These are phyloP conservation scores for Tillandsia leiboldiana DNA, from an alignment of 176 grass and related monocot species.

Conservation along the genomic window DNA sequence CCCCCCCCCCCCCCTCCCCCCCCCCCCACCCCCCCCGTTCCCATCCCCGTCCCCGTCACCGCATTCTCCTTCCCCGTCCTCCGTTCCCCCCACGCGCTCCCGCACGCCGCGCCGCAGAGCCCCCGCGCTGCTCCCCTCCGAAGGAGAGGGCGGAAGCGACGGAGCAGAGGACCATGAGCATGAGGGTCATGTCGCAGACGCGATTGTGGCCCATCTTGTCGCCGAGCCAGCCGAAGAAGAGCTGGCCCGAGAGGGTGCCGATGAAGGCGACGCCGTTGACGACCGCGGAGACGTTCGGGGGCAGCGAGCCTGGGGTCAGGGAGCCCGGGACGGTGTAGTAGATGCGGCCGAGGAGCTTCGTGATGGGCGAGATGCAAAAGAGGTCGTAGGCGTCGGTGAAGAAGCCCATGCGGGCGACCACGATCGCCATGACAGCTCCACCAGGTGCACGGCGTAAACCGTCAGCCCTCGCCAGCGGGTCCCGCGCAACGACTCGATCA, in stretches of 20 bases:
- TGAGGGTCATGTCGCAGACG: conserved; percentile 79
- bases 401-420: conserved; percentile 43
- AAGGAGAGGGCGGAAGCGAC: too few species aligned
- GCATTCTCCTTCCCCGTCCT: too few species aligned
- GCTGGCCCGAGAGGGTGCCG: conserved; percentile 59
- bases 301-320: conserved; percentile 30
- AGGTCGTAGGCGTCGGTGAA: conserved; percentile 39
- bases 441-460: too few species aligned
- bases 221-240: conserved; percentile 79
- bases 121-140: too few species aligned
- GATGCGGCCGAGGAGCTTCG: conserved; percentile 74
- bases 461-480: too few species aligned
- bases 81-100: too few species aligned
- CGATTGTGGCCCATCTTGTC: conserved; percentile 76
- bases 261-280: conserved; percentile 59
- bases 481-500: too few species aligned
- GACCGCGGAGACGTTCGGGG: conserved; percentile 41
- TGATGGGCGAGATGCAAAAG: conserved; percentile 44
- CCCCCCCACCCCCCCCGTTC: too few species aligned
- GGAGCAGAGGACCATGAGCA: conserved; percentile 21
- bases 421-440: conserved; percentile 18
- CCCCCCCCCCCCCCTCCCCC: too few species aligned
- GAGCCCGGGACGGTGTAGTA: conserved; percentile 48
- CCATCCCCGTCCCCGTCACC: too few species aligned
- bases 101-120: too few species aligned